Conservation (phyloP, 2,329 filamentous ascomycete genomes). For the Aureobasidium pullulans region DNA sequence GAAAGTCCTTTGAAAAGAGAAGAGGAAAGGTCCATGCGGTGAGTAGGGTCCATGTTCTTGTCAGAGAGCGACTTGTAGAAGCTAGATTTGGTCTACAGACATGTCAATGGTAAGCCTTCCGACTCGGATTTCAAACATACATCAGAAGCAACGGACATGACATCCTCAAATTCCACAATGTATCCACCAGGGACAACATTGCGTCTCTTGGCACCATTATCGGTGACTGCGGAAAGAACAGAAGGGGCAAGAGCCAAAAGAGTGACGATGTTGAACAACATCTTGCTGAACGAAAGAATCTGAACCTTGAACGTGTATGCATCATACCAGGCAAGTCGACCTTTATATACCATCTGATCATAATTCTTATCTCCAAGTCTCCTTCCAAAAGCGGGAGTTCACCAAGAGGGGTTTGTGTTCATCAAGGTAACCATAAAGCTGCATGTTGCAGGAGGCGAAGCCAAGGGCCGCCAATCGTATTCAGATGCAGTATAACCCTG, state of each 20-base stretch:
- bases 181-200: constrained; percentile 18
- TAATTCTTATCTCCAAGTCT: constrained; percentile 7
- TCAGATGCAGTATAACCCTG: neutral
- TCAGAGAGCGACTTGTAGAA: constrained; percentile 15
- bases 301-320: neutral
- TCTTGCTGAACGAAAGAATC: neutral
- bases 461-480: constrained; percentile 10
- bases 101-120: neutral
- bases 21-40: constrained; percentile 19
- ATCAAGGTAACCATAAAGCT: constrained; percentile 6
- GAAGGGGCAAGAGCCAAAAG: constrained; percentile 13
- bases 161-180: constrained; percentile 19
- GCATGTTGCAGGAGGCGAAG: constrained; percentile 11
- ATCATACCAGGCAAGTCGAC: too few species aligned
- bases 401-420: constrained; percentile 8
- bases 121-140: neutral
- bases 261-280: constrained; percentile 3
- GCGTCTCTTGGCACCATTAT: neutral
- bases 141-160: constrained; percentile 8
- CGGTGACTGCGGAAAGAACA: constrained; percentile 1
- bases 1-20: constrained; percentile 20
- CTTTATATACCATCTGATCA: neutral
- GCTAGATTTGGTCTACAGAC: neutral
- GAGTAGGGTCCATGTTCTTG: constrained; percentile 17
- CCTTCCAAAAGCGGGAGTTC: constrained; percentile 6